Conservation (phyloP, 495 filamentous ascomycete genomes). For the Xylaria palmicola region DNA sequence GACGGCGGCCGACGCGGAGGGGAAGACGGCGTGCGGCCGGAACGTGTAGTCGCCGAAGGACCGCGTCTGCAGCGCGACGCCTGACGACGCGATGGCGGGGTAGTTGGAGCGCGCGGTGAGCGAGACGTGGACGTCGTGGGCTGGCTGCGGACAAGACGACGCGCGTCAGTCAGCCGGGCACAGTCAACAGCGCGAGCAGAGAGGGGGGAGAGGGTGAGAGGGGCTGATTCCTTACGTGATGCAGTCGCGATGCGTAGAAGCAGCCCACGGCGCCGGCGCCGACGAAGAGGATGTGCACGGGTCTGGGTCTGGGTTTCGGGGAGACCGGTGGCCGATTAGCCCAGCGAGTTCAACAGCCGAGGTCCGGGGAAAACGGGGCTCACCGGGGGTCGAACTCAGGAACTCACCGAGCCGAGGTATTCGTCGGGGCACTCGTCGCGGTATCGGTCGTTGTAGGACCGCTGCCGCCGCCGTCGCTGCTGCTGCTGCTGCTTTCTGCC, state of each 20-base stretch:
- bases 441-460: no score
- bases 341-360: background rate
- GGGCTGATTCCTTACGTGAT: slow-evolving; percentile 39
- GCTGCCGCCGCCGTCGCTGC: no score
- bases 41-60: slow-evolving; percentile 56
- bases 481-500: no score
- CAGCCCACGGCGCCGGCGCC: slow-evolving; percentile 60
- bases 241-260: slow-evolving; percentile 58
- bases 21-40: slow-evolving; percentile 47
- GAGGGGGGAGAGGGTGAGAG: background rate
- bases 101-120: slow-evolving; percentile 60
- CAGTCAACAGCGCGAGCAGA: background rate
- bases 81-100: slow-evolving; percentile 42
- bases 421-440: no score
- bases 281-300: slow-evolving; percentile 54
- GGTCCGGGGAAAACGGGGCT: no score
- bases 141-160: slow-evolving; percentile 20
- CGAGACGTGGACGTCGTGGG: slow-evolving; percentile 40
- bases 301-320: slow-evolving; percentile 22
- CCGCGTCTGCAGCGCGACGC: slow-evolving; percentile 50
- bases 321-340: slow-evolving; percentile 9
- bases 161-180: slow-evolving; percentile 1
- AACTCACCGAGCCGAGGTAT: slow-evolving; percentile 2
- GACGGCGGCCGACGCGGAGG: slow-evolving; percentile 37
- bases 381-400: no score